A percentile compares a stretch with the other conserved stretches of the same genome.
phyloP scores from a whole-genome alignment of 2,329 filamentous ascomycete species.

The Thermothelomyces thermophilus region DNA sequence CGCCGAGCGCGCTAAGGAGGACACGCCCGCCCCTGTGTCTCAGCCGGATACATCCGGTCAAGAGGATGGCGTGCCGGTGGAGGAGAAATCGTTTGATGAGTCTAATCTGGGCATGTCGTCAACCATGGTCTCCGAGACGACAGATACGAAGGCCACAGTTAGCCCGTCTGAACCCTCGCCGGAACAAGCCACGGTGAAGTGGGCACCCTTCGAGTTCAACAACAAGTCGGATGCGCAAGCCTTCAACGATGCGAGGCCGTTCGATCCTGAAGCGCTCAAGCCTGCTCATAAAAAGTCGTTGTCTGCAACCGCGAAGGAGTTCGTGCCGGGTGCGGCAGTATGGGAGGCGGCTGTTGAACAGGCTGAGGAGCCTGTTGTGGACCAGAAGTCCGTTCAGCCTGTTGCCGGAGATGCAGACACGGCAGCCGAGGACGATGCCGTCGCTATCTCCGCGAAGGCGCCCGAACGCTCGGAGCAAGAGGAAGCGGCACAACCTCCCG shows the following conservation, averaged over 20 bases:
- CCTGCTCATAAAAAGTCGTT: conserved; percentile 51
- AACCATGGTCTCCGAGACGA: conserved; percentile 45
- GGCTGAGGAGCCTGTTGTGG: conserved; percentile 17
- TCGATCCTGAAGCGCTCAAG: conserved; percentile 39
- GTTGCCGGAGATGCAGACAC: background rate
- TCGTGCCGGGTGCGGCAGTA: conserved; percentile 43
- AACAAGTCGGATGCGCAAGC: conserved; percentile 40
- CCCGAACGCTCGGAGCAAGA: conserved; percentile 7
- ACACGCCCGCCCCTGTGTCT: conserved; percentile 28
- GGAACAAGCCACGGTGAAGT: conserved; percentile 44
- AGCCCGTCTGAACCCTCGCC: conserved; percentile 49
- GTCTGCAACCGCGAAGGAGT: conserved; percentile 65
- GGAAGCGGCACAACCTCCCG: conserved; percentile 11
- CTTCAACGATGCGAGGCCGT: conserved; percentile 47
- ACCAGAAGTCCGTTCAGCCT: conserved; percentile 5
- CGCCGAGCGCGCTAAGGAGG: conserved; percentile 46
- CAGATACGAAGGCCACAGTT: conserved; percentile 48
- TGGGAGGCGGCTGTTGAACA: conserved; percentile 25
- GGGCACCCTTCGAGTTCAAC: conserved; percentile 57
- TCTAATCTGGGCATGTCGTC: conserved; percentile 46
- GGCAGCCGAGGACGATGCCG: background rate
- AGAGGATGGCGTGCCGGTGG: conserved; percentile 30
- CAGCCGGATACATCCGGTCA: conserved; percentile 14
- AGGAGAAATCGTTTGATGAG: conserved; percentile 32
- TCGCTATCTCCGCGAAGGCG: background rate